A percentile compares a stretch with the other conserved stretches of the same genome.
phyloP scores from a whole-genome alignment of 2,329 filamentous ascomycete species.

The Epichloe glyceriae region DNA sequence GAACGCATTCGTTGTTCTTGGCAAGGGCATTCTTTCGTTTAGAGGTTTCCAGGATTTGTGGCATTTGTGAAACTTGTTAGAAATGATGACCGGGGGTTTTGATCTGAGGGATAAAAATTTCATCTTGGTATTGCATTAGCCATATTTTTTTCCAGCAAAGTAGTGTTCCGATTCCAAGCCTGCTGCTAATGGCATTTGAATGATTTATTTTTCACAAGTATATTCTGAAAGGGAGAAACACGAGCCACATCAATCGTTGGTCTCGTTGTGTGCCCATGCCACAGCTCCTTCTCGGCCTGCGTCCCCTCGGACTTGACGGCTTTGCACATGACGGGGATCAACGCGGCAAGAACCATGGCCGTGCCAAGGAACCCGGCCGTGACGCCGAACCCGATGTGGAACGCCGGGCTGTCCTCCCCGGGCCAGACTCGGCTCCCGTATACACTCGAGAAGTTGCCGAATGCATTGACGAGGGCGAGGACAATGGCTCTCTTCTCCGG shows the following conservation, averaged over 20 bases:
- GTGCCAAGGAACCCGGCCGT: constrained; percentile 16
- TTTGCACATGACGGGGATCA: constrained; percentile 8
- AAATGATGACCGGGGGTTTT: too few species aligned
- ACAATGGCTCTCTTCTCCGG: constrained; percentile 20
- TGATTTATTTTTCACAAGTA: too few species aligned
- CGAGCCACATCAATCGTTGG: neutral
- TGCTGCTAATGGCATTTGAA: too few species aligned
- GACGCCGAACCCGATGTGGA: constrained; percentile 17
- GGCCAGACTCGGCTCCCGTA: constrained; percentile 20
- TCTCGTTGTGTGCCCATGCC: neutral
- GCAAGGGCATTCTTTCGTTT: neutral
- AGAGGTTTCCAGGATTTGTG: too few species aligned
- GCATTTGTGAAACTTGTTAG: too few species aligned
- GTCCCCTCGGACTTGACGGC: neutral
- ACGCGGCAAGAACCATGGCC: constrained; percentile 9
- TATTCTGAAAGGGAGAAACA: neutral
- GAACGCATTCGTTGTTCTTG: neutral
- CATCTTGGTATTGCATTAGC: too few species aligned
- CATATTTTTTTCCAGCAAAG: too few species aligned
- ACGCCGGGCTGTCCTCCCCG: constrained; percentile 13
- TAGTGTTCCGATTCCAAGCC: too few species aligned
- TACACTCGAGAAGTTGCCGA: constrained; percentile 19
- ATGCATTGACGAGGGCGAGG: constrained; percentile 19
- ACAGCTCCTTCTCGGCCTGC: neutral
- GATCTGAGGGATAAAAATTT: too few species aligned